Evolutionary conservation across 345 rosid species (phyloP), one percentile per base, ranked within the genome.

Genomic region (Melastoma malabathricum): DNA sequence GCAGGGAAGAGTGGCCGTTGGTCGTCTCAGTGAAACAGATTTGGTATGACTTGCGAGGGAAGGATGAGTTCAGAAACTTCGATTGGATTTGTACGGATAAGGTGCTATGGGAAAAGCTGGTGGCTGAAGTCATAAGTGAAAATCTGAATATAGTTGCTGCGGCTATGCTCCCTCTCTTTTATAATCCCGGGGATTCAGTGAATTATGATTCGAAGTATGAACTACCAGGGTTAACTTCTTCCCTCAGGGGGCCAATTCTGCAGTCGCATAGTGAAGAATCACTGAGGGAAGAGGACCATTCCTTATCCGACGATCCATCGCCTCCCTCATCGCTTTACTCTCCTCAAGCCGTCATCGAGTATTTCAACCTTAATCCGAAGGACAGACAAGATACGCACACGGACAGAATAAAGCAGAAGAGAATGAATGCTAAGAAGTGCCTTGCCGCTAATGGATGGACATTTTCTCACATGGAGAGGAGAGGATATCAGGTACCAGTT

Each of bases 1-100:
- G 48, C 27, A 63, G 64, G 66, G 63, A 61, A 47, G 62, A 64
- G 46, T 43, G 53, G 44, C 71, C 58, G 46, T 48, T 78, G 44
- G 64, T 81, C 13, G 78, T 82, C 50, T 89, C 92, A 3, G 64
- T 66, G 29, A 66, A 69, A 60, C 89, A 82, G 67, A 65, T 85
- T 56, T 89, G 97, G 97, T 81, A 75, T 64, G 97, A 82, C 56
- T 43, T 85, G 52, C 66, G 77, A 50, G 78, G 55, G 54, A 76
- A 58, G 43, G 54, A 62, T 12, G 71, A 54, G 15, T 74, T 77
- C 47, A 69, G 56, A 61, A 52, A 75, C 31, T 55, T 60, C 51
- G 75, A 77, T 9, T 89, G 93, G 87, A 80, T 78, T 66, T 79
- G 67, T 46, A 44, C 59, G 15, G 54, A 51, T n/a, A 59, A 64